These are phyloP conservation scores for Aspergillus cejpii DNA, from an alignment of 2,329 filamentous ascomycete species.

Conservation along the genomic window DNA sequence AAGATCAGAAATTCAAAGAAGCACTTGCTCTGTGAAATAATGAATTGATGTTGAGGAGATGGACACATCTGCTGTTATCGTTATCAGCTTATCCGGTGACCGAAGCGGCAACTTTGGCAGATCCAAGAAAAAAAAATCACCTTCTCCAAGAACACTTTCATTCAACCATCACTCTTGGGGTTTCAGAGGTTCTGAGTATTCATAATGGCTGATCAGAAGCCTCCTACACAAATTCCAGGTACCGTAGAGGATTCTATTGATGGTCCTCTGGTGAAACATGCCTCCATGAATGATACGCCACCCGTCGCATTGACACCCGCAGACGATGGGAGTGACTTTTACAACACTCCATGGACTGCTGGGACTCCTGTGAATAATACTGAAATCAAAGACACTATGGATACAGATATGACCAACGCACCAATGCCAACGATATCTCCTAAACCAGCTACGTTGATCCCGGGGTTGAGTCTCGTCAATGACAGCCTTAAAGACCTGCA, in stretches of 20 bases:
- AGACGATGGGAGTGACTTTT: conserved; percentile 40
- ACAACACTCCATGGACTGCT: conserved; percentile 34
- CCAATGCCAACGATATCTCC: conserved; percentile 10
- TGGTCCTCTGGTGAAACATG: conserved; percentile 22
- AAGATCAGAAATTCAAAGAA: conserved; percentile 2
- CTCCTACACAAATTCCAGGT: conserved; percentile 7
- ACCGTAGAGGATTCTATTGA: conserved; percentile 14
- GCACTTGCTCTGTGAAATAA: neutral
- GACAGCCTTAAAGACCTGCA: conserved; percentile 13
- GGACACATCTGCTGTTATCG: too few relatives aligned
- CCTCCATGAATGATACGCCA: conserved; percentile 26
- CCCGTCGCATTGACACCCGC: conserved; percentile 26
- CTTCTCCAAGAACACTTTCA: conserved; percentile 6
- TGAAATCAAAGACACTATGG: conserved; percentile 4
- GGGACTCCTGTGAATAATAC: conserved; percentile 23
- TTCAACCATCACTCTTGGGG: conserved; percentile 6
- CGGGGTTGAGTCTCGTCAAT: conserved; percentile 34
- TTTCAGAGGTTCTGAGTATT: neutral
- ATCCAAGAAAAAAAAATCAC: conserved; percentile 19
- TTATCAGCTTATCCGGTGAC: conserved; percentile 23
- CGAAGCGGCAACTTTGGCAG: conserved; percentile 24
- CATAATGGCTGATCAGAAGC: conserved; percentile 25
- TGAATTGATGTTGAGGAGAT: neutral
- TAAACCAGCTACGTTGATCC: conserved; percentile 26
- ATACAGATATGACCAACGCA: conserved; percentile 10